Conservation (phyloP, 2,329 filamentous ascomycete genomes). For the Verticillium isaacii region DNA sequence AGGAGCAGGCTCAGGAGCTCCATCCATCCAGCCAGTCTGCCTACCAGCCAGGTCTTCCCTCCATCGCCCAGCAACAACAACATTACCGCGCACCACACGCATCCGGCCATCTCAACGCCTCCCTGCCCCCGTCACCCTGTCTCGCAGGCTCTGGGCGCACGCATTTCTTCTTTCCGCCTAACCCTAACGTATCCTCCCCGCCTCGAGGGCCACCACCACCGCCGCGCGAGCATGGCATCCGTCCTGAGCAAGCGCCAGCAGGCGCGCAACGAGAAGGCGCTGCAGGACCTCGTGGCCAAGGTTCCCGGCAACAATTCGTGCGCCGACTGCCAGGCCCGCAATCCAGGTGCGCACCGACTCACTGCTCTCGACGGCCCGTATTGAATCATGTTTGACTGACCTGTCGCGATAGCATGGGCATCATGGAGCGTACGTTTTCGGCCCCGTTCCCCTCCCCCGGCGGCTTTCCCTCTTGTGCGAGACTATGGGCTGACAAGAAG, state of each 20-base stretch:
- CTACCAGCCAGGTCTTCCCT: neutral
- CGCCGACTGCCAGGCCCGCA: constrained; percentile 86
- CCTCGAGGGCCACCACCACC: neutral
- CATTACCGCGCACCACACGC: neutral
- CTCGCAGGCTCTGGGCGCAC: neutral
- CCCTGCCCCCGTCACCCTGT: neutral
- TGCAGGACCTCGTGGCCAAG: constrained; percentile 83
- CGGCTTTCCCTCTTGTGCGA: neutral
- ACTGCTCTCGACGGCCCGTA: constrained; percentile 1
- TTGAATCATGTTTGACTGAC: neutral
- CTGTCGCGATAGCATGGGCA: constrained; percentile 67
- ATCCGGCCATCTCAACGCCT: neutral
- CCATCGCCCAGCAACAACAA: neutral
- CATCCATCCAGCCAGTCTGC: neutral
- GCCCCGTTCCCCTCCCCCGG: neutral
- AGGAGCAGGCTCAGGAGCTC: neutral
- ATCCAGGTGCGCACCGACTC: constrained; percentile 63
- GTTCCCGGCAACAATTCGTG: constrained; percentile 87
- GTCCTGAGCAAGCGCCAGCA: constrained; percentile 92
- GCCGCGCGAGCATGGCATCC: constrained; percentile 53
- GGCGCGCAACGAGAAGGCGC: constrained; percentile 87
- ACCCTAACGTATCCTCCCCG: neutral
- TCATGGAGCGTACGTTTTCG: constrained; percentile 79
- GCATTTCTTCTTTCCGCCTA: constrained; percentile 2
- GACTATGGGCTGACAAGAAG: constrained; percentile 2